Percentiles rank a stretch among this genome's conserved stretches.
Evolutionary conservation across 371 early-diverging fungal genomes (phyloP).

Genomic region (Phascolomyces articulosus): DNA sequence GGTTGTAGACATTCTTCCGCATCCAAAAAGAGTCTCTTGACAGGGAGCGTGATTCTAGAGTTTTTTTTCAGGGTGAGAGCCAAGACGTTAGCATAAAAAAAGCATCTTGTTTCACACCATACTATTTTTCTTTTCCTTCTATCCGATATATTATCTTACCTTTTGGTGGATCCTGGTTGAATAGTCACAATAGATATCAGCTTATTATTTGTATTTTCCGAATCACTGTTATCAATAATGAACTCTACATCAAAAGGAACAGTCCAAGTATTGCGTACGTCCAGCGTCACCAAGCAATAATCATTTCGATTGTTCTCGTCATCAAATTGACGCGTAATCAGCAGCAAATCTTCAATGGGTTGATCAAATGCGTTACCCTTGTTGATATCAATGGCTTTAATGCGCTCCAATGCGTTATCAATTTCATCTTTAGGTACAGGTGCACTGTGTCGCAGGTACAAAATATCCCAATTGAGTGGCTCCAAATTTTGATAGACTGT

Average conservation of each 20-base stretch:
- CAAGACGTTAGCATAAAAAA: too few relatives aligned
- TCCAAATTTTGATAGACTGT: slow-evolving; percentile 74
- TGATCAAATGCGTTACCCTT: slow-evolving; percentile 9
- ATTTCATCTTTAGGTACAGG: slow-evolving; percentile 21
- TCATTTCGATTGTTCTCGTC: slow-evolving; percentile 48
- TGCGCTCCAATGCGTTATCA: slow-evolving; percentile 21
- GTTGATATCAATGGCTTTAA: slow-evolving; percentile 4
- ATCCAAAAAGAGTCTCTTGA: slow-evolving; percentile 65
- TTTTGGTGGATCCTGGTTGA: slow-evolving; percentile 40
- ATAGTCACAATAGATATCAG: slow-evolving; percentile 29
- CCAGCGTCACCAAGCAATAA: slow-evolving; percentile 76
- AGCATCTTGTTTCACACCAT: too few relatives aligned
- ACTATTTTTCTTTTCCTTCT: background rate
- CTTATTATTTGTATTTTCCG: slow-evolving; percentile 19
- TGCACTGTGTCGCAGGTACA: slow-evolving; percentile 52
- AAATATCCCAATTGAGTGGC: slow-evolving; percentile 67
- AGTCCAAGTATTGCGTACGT: slow-evolving; percentile 79
- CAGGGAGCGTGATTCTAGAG: slow-evolving; percentile 69
- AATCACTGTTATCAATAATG: slow-evolving; percentile 58
- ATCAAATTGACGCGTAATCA: slow-evolving; percentile 19
- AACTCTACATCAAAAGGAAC: slow-evolving; percentile 71
- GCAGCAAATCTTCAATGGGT: slow-evolving; percentile 20
- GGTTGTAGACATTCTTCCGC: slow-evolving; percentile 47
- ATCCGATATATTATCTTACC: slow-evolving; percentile 19
- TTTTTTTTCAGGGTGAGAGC: too few relatives aligned